These are phyloP conservation scores for Brasenia schreberi DNA, from an alignment of 164 flowering plant species.

Conservation along the genomic window DNA sequence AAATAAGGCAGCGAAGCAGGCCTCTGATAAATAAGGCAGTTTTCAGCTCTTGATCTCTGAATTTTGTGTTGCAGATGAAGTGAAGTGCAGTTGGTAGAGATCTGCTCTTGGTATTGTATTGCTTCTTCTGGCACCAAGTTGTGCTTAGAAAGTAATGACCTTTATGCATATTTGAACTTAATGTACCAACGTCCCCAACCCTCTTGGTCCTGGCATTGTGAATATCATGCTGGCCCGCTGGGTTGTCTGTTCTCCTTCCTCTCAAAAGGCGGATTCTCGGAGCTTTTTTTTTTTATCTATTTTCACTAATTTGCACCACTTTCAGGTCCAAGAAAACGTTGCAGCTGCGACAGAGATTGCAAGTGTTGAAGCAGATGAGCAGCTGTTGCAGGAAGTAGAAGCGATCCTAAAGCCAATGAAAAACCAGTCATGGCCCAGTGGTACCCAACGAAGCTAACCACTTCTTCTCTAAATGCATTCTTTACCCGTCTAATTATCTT, in stretches of 20 bases:
- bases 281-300: not conserved
- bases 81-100: no score
- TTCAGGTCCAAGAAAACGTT: conserved; percentile 77
- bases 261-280: no score
- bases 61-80: no score
- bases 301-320: not conserved
- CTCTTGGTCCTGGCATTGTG: no score
- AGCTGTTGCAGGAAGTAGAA: conserved; percentile 45
- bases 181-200: not conserved
- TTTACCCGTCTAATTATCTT: no score
- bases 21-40: no score
- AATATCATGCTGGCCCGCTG: no score
- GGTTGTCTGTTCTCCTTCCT: no score
- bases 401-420: conserved; percentile 74
- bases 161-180: not conserved
- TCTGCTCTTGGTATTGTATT: no score
- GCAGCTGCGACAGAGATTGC: conserved; percentile 62
- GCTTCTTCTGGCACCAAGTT: not conserved
- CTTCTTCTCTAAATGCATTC: not conserved
- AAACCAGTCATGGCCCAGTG: conserved; percentile 94
- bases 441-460: conserved; percentile 40
- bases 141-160: not conserved
- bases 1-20: no score
- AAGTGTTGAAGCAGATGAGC: conserved; percentile 37
- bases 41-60: no score